These are phyloP conservation scores for Aspergillus sp. DNA, from an alignment of 2,329 filamentous ascomycete genomes.

Conservation along the genomic window DNA sequence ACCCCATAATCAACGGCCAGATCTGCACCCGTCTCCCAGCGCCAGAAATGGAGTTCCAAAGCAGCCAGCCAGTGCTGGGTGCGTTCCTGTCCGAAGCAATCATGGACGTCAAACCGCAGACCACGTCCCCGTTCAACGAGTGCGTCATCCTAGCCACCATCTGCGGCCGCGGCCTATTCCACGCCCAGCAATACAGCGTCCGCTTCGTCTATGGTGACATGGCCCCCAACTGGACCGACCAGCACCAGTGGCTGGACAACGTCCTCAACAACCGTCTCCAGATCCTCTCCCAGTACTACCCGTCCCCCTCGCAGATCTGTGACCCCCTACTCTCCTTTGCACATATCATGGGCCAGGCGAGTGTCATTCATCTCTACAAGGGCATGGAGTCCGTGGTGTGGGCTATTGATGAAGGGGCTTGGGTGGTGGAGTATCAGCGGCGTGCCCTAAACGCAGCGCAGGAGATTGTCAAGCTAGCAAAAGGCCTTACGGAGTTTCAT, in stretches of 20 bases:
- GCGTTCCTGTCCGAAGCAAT: slow-evolving; percentile 1
- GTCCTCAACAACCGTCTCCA: not conserved
- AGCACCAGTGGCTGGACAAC: slow-evolving; percentile 3
- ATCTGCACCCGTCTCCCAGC: slow-evolving; percentile 1
- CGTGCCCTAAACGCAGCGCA: slow-evolving; percentile 9
- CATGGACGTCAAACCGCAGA: no score
- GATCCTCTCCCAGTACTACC: not conserved
- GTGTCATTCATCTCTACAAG: not conserved
- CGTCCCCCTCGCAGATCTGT: not conserved
- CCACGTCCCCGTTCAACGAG: slow-evolving; percentile 19
- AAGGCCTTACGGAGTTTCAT: slow-evolving; percentile 6
- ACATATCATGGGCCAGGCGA: not conserved
- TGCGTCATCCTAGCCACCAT: slow-evolving; percentile 21
- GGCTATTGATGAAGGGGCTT: not conserved
- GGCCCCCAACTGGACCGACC: not conserved
- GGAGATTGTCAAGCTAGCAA: slow-evolving; percentile 12
- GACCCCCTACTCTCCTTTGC: not conserved
- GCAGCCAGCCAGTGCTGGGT: not conserved
- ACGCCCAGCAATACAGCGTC: not conserved
- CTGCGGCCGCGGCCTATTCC: slow-evolving; percentile 8
- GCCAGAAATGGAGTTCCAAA: slow-evolving; percentile 1
- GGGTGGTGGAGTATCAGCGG: slow-evolving; percentile 1
- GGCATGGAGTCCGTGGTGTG: not conserved
- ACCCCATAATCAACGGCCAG: not conserved
- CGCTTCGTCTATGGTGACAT: not conserved